Conservation (phyloP, 192 early-diverging fungal genomes). For the Umbelopsis sp. region DNA sequence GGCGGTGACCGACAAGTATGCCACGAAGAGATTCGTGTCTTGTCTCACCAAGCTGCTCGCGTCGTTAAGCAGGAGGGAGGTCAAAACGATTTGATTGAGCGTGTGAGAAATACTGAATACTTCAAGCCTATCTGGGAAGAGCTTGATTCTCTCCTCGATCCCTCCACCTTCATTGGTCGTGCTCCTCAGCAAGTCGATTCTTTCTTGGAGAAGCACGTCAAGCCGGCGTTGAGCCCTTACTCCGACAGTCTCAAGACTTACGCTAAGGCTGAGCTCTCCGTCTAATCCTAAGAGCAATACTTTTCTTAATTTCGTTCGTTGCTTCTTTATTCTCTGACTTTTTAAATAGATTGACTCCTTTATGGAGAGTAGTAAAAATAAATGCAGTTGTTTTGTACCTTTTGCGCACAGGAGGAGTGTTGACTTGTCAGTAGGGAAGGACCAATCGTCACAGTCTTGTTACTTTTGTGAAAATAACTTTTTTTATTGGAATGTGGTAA, state of each 20-base stretch:
- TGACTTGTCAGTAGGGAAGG: no score
- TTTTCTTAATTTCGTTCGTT: background rate
- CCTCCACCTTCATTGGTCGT: slow-evolving; percentile 90
- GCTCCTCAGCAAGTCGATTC: slow-evolving; percentile 91
- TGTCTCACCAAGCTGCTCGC: slow-evolving; percentile 89
- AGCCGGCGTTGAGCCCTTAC: slow-evolving; percentile 81
- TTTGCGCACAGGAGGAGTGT: no score
- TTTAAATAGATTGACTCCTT: no score
- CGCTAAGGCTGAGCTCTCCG: slow-evolving; percentile 71
- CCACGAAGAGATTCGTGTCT: slow-evolving; percentile 96
- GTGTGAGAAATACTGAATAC: slow-evolving; percentile 80
- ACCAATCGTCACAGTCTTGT: no score
- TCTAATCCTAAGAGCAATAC: slow-evolving; percentile 49
- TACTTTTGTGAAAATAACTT: no score
- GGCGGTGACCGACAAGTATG: slow-evolving; percentile 95
- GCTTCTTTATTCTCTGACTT: background rate
- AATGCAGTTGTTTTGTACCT: no score
- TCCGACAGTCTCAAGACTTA: slow-evolving; percentile 60
- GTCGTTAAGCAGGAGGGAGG: slow-evolving; percentile 91
- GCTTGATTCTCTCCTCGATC: slow-evolving; percentile 79
- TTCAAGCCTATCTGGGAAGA: slow-evolving; percentile 86
- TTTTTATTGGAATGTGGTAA: no score
- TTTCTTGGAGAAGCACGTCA: slow-evolving; percentile 83
- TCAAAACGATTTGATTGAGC: slow-evolving; percentile 95
- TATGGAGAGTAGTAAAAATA: no score